Conservation (phyloP, 2,329 filamentous ascomycete species). For the Beauveria brongniartii region DNA sequence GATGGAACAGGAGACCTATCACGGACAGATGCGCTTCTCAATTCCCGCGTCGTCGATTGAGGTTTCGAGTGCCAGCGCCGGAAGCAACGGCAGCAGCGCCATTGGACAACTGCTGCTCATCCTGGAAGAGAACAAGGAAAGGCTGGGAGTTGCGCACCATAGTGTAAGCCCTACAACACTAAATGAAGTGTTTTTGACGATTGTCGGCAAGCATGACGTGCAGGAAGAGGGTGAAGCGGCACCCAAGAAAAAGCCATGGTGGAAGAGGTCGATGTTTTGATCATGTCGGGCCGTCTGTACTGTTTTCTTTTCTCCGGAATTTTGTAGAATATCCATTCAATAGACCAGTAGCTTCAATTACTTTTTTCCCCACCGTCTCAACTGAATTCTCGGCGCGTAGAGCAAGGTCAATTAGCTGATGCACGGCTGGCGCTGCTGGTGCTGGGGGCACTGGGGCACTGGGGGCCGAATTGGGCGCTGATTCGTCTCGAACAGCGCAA, state of each 20-base stretch:
- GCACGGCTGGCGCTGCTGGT: neutral
- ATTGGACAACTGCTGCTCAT: slow-evolving; percentile 61
- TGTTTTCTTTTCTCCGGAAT: neutral
- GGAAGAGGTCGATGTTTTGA: slow-evolving; percentile 11
- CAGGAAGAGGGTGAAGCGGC: slow-evolving; percentile 54
- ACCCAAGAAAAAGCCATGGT: slow-evolving; percentile 18
- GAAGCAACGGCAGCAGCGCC: slow-evolving; percentile 28
- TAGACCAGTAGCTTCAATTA: neutral
- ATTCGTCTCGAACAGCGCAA: neutral
- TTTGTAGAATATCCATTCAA: slow-evolving; percentile 3
- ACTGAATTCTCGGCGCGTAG: neutral
- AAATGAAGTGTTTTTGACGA: slow-evolving; percentile 77
- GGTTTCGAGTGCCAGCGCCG: slow-evolving; percentile 13
- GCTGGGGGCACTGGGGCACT: too few species aligned
- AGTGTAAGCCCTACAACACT: slow-evolving; percentile 76
- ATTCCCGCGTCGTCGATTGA: slow-evolving; percentile 19
- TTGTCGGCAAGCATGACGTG: slow-evolving; percentile 68
- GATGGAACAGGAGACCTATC: slow-evolving; percentile 52
- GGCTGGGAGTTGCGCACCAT: slow-evolving; percentile 69
- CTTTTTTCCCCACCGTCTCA: neutral
- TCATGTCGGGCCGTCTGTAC: neutral
- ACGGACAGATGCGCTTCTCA: slow-evolving; percentile 22
- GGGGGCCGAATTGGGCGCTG: too few species aligned
- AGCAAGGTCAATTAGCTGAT: neutral
- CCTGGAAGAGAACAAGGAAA: slow-evolving; percentile 59